Base-by-base conservation (phyloP, 768 basidiomycete species). In the Cystofilobasidium bisporidii region DNA sequence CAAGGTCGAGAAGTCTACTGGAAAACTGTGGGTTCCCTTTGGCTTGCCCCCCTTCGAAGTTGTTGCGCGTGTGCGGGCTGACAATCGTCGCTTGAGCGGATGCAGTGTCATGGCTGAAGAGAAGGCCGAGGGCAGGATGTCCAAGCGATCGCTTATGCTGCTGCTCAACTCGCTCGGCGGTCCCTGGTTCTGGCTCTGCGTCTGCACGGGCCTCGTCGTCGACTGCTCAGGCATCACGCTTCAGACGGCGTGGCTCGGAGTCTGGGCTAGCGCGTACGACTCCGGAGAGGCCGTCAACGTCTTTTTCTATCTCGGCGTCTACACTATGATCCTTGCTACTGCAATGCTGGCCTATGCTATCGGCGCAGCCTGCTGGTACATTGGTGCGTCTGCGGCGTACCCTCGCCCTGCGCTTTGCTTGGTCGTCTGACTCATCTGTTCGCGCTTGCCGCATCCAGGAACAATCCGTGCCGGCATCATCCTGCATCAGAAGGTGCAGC, bases 61-160 rank as follows among this genome's bases (percentile, higher is more conserved):
- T 36, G 36, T 36, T 36, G n/a, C n/a, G n/a, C n/a, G n/a, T n/a
- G n/a, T n/a, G n/a, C n/a, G n/a, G n/a, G n/a, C n/a, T n/a, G n/a
- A n/a, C n/a, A n/a, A n/a, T 30, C 26, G 28, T 26, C 53, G 1
- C 53, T 36, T 15, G 2, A 56, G 5, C 53, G 32, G 53, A 0
- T n/a, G n/a, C n/a, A n/a, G n/a, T n/a, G 70, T 77, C 22, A 64
- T 73, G 32, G 75, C 67, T 12, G 78, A 77, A 56, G 77, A 77
- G 65, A 77, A 77, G 71, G 63, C 63, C 20, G 57, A 64, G 28
- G 68, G 68, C 15, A 56, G 45, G 14, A 62, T 69, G 17, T 64
- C 68, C 12, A n/a, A 38, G 9, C 58, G 38, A 3, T 55, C 68
- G 15, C 43, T 69, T 22, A 20, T 12, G 8, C 47, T 65, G 12